Conservation (phyloP, 805 yeast genomes). For the Yamadazyma philogaea region DNA sequence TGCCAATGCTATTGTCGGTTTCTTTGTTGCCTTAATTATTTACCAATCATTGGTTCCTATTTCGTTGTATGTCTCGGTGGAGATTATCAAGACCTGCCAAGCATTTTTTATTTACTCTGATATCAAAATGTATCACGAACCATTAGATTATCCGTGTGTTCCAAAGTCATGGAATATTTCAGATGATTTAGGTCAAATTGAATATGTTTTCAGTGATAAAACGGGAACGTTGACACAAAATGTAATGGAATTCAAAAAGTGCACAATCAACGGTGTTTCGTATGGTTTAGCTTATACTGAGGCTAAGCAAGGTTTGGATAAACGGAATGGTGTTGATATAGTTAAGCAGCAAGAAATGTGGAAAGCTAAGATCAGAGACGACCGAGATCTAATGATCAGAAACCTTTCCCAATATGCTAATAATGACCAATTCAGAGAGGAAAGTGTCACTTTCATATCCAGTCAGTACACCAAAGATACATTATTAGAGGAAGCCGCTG, state of each 20-base stretch:
- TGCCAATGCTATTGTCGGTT: slow-evolving; percentile 62
- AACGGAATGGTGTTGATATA: slow-evolving; percentile 63
- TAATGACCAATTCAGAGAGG: slow-evolving; percentile 51
- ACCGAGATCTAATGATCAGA: slow-evolving; percentile 56
- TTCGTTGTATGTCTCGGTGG: slow-evolving; percentile 74
- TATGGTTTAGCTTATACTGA: slow-evolving; percentile 79
- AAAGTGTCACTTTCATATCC: slow-evolving; percentile 60
- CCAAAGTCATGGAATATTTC: slow-evolving; percentile 83
- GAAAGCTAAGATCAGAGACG: slow-evolving; percentile 52
- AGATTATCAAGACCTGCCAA: slow-evolving; percentile 72
- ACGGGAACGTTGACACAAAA: slow-evolving; percentile 84
- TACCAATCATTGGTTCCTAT: slow-evolving; percentile 79
- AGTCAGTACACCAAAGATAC: slow-evolving; percentile 56
- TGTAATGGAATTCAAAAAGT: slow-evolving; percentile 77
- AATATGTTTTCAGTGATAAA: slow-evolving; percentile 77
- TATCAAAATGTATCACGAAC: slow-evolving; percentile 63
- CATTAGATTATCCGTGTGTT: slow-evolving; percentile 68
- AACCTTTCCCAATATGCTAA: slow-evolving; percentile 35
- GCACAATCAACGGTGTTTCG: slow-evolving; percentile 62
- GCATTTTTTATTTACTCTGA: slow-evolving; percentile 75
- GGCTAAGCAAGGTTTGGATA: slow-evolving; percentile 69
- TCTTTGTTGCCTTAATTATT: slow-evolving; percentile 69
- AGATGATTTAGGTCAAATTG: slow-evolving; percentile 82
- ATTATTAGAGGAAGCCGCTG: slow-evolving; percentile 25
- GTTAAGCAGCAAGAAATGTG: slow-evolving; percentile 56